phyloP scores from a whole-genome alignment of 2,329 filamentous ascomycete species.

The Fusarium nisikadoi region DNA sequence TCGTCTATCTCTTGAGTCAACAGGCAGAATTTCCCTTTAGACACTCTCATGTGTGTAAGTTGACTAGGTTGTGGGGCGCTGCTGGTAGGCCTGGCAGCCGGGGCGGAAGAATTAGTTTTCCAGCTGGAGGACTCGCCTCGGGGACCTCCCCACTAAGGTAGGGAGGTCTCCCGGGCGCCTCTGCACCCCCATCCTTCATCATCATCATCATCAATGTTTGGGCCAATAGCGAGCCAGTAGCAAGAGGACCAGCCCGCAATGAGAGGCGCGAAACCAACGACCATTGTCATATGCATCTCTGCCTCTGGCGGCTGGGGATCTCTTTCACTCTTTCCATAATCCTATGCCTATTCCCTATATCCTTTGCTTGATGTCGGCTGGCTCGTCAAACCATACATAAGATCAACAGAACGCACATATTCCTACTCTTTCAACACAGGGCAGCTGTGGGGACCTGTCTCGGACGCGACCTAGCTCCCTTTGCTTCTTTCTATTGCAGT shows the following conservation, averaged over 20 bases:
- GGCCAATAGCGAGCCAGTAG: constrained; percentile 35
- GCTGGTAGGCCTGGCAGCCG: background rate
- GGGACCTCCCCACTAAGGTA: background rate
- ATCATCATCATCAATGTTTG: constrained; percentile 14
- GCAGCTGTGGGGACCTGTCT: constrained; percentile 7
- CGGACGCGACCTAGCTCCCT: background rate
- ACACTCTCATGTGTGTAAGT: background rate
- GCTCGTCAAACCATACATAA: background rate
- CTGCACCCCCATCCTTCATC: constrained; percentile 7
- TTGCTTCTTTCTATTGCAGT: background rate
- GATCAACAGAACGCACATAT: background rate
- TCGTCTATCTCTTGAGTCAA: background rate
- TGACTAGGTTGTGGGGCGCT: background rate
- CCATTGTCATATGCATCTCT: constrained; percentile 6
- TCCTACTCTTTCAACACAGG: background rate
- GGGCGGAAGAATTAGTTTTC: constrained; percentile 22
- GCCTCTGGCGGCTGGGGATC: constrained; percentile 35
- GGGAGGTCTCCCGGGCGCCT: background rate
- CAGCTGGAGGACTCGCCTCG: constrained; percentile 3
- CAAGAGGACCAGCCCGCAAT: constrained; percentile 22
- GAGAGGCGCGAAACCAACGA: constrained; percentile 16
- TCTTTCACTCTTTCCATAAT: constrained; percentile 4
- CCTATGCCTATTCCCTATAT: background rate
- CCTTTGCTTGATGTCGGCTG: background rate
- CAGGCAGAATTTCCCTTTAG: background rate